Conservation (phyloP, 2,329 filamentous ascomycete species). For the Pseudocercospora cruenta region DNA sequence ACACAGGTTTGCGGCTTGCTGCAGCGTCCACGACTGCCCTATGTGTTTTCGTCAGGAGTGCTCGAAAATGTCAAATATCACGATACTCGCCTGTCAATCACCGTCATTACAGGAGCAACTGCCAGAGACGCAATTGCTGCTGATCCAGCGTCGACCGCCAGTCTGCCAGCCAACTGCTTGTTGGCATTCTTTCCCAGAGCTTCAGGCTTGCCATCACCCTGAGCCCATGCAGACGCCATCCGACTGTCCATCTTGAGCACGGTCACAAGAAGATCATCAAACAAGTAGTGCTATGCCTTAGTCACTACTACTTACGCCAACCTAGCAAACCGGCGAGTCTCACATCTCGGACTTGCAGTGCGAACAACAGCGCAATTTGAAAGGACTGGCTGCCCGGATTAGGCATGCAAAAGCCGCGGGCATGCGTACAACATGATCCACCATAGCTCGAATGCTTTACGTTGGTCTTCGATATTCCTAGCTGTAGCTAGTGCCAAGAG, state of each 20-base stretch:
- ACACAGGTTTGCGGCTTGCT: constrained; percentile 20
- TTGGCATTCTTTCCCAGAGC: neutral
- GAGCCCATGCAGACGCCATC: neutral
- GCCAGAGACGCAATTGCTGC: constrained; percentile 27
- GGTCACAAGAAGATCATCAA: neutral
- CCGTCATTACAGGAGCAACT: constrained; percentile 30
- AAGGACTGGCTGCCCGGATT: neutral
- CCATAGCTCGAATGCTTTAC: neutral
- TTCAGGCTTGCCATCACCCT: neutral
- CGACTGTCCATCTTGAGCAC: neutral
- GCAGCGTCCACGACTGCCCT: constrained; percentile 31
- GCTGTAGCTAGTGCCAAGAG: neutral
- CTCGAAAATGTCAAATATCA: neutral
- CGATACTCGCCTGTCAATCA: constrained; percentile 29
- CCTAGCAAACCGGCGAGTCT: neutral
- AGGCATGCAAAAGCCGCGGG: constrained; percentile 1
- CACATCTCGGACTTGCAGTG: neutral
- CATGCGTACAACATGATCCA: neutral
- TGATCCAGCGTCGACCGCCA: constrained; percentile 22
- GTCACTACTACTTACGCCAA: neutral
- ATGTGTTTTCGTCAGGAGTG: neutral
- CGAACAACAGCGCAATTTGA: neutral
- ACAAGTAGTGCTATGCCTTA: neutral
- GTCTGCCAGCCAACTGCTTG: neutral
- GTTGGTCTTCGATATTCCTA: constrained; percentile 4